Evolutionary conservation across 2,329 filamentous ascomycete species (phyloP).

Genomic region (Karstenula rhodostoma): DNA sequence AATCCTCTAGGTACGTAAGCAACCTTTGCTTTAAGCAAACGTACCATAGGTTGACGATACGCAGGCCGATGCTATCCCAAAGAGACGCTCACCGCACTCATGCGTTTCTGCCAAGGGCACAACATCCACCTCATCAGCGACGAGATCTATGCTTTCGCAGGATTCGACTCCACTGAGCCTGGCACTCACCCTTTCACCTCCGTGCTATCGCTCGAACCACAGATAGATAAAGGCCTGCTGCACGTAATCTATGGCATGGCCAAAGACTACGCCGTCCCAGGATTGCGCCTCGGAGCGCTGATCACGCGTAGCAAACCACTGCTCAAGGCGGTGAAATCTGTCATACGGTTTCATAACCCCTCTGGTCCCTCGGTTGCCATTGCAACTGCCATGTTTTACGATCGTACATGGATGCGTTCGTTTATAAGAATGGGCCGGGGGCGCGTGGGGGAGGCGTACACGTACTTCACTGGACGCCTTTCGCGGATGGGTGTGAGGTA

Average conservation of each 20-base stretch:
- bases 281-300: slow-evolving; percentile 40
- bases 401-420: slow-evolving; percentile 43
- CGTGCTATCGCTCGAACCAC: slow-evolving; percentile 27
- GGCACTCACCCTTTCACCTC: slow-evolving; percentile 27
- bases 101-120: slow-evolving; percentile 38
- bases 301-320: slow-evolving; percentile 28
- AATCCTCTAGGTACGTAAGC: slow-evolving; percentile 46
- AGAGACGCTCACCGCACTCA: slow-evolving; percentile 40
- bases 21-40: slow-evolving; percentile 20
- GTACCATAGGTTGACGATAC: slow-evolving; percentile 6
- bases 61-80: slow-evolving; percentile 31
- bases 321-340: slow-evolving; percentile 30
- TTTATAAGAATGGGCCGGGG: slow-evolving; percentile 57
- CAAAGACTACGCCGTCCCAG: slow-evolving; percentile 50
- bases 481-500: slow-evolving; percentile 56
- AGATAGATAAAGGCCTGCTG: slow-evolving; percentile 28
- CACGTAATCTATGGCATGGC: slow-evolving; percentile 42
- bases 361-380: slow-evolving; percentile 28
- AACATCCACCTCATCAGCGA: slow-evolving; percentile 42
- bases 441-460: slow-evolving; percentile 53
- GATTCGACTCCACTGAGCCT: slow-evolving; percentile 26
- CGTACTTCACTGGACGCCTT: slow-evolving; percentile 50
- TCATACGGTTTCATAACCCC: slow-evolving; percentile 46
- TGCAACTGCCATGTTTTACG: slow-evolving; percentile 30
- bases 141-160: slow-evolving; percentile 45